Conservation (phyloP, 78 protist species). For the Capsaspora owczarzaki region DNA sequence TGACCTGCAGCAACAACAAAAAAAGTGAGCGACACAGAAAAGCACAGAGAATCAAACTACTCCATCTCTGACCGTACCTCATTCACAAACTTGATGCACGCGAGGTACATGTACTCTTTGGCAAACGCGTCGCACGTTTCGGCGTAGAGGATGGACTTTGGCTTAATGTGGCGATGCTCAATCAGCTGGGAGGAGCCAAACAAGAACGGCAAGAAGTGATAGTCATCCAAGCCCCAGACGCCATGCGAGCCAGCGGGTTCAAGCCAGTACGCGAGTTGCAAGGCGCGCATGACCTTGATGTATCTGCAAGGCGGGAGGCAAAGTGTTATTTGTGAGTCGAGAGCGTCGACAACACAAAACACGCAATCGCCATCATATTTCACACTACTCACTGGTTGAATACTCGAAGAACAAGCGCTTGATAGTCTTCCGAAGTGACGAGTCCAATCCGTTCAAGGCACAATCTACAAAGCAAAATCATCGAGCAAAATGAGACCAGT, state of each 20-base stretch:
- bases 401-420: conserved; percentile 13
- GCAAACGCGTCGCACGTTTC: neutral
- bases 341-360: neutral
- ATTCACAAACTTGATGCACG: conserved; percentile 29
- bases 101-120: conserved; percentile 53
- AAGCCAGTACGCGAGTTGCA: conserved; percentile 69
- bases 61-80: neutral
- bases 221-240: conserved; percentile 97
- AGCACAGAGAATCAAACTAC: neutral
- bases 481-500: neutral
- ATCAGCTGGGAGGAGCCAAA: conserved; percentile 88
- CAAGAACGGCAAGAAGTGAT: conserved; percentile 82
- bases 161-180: neutral
- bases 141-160: neutral
- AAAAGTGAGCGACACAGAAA: neutral
- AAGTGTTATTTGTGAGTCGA: neutral
- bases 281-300: conserved; percentile 48
- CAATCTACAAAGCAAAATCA: neutral
- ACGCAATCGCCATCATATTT: neutral
- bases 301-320: conserved; percentile 31
- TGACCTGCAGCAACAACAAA: conserved; percentile 21
- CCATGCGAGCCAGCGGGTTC: conserved; percentile 98
- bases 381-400: neutral
- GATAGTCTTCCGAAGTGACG: neutral
- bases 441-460: neutral